Evolutionary conservation across 257 asterid species (phyloP).

Genomic region (Nicotiana undulata): DNA sequence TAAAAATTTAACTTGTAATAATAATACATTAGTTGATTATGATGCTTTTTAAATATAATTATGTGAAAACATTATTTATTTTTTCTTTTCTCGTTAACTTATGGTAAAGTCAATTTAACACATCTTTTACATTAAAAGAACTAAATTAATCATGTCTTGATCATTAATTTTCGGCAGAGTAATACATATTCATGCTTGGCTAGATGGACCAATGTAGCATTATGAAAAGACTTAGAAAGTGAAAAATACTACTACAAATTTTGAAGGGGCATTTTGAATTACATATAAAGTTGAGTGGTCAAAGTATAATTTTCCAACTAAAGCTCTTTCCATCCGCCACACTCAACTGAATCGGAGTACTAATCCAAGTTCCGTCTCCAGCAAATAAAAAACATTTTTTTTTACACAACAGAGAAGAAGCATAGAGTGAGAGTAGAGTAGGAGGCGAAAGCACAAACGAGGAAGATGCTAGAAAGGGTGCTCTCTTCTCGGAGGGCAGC

Average conservation of each 20-base stretch:
- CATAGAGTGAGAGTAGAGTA: not conserved
- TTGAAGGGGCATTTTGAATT: not conserved
- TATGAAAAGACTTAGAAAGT: not conserved
- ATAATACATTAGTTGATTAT: not conserved
- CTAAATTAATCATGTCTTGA: too few relatives aligned
- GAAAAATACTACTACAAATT: not conserved
- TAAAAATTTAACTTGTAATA: too few relatives aligned
- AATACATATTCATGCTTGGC: too few relatives aligned
- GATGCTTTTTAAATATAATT: too few relatives aligned
- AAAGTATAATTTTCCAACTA: not conserved
- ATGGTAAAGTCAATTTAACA: too few relatives aligned
- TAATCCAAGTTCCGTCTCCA: not conserved
- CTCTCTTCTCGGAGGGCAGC: constrained; percentile 63
- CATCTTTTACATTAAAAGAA: too few relatives aligned
- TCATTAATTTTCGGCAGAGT: too few relatives aligned
- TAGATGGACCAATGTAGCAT: too few relatives aligned
- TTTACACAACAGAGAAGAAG: not conserved
- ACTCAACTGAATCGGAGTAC: not conserved
- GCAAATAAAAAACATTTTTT: not conserved
- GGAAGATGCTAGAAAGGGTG: constrained; percentile 68
- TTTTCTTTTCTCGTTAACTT: too few relatives aligned
- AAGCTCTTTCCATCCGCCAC: too few relatives aligned
- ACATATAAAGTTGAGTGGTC: not conserved
- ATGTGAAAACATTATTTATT: too few relatives aligned
- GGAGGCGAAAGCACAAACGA: not conserved